Evolutionary conservation across 352 stramenopile genomes (phyloP), one percentile per base, ranked within the genome.

Genomic region (Albugo candida): DNA sequence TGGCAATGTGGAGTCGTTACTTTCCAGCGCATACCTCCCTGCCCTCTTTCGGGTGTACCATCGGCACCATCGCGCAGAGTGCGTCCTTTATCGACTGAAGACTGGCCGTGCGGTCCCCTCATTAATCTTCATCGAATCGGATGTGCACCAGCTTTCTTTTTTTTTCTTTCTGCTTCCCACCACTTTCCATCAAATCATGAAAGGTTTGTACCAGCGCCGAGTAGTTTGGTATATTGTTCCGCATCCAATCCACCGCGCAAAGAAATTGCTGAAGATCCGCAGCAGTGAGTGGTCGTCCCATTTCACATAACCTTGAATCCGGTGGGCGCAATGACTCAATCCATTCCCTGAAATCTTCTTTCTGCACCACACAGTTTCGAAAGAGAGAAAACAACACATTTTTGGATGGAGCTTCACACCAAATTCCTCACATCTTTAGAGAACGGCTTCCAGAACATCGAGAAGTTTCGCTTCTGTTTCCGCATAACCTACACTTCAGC

Each of bases 361-460:
- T 0, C 54, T 56, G 41, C 60, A n/a, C n/a, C n/a, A n/a, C n/a
- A n/a, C n/a, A n/a, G n/a, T n/a, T n/a, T n/a, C n/a, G n/a, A n/a
- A n/a, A 65, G 21, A 13, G 36, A 59, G 16, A 27, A 72, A 60
- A n/a, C 36, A 0, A 20, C 60, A 68, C 41, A 67, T 65, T 14
- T 45, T 52, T 3, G 58, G 54, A 42, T 65, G 47, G 2, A 72
- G 35, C 42, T 72, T 72, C 1, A 67, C 19, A 3, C 52, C 63
- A 20, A 49, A 65, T 11, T 44, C 1, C 13, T 41, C 16, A 21
- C 59, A 65, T 0, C 41, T 24, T 0, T 6, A 13, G 1, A 70
- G 31, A 18, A 55, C 39, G 2, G 49, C n/a, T 11, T 45, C 37
- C 0, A 70, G 24, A 13, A 63, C 6, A 0, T 48, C 2, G 24